Evolutionary conservation across 805 yeast species (phyloP).

Genomic region (Soucietia sequanensis): DNA sequence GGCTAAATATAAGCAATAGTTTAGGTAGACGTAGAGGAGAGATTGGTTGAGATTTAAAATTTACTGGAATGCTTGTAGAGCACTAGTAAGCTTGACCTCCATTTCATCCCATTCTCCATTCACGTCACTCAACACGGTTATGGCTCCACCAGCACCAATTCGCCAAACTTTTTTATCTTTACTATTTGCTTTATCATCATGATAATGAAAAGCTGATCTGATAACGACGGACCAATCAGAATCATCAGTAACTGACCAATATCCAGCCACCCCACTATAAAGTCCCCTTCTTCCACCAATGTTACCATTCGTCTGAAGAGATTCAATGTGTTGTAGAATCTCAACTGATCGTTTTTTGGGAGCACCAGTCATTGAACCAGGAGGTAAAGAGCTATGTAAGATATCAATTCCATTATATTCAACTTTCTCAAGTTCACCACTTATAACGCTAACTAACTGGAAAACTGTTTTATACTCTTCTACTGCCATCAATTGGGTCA

Average conservation of each 20-base stretch:
- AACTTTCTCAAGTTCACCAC: constrained; percentile 48
- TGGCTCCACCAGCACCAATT: constrained; percentile 98
- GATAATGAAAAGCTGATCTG: constrained; percentile 73
- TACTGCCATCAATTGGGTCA: constrained; percentile 79
- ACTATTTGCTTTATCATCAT: constrained; percentile 41
- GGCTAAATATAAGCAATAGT: too few relatives aligned
- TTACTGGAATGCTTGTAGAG: constrained; percentile 63
- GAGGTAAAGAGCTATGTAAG: constrained; percentile 78
- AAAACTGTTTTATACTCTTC: constrained; percentile 91
- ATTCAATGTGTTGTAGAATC: constrained; percentile 61
- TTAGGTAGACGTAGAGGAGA: too few relatives aligned
- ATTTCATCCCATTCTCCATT: constrained; percentile 92
- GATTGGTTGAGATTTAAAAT: too few relatives aligned
- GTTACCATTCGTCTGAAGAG: constrained; percentile 29
- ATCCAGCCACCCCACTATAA: constrained; percentile 94
- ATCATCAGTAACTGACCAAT: constrained; percentile 83
- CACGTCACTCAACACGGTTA: constrained; percentile 81
- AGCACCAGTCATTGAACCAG: constrained; percentile 99
- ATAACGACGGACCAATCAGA: constrained; percentile 97
- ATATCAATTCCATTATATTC: constrained; percentile 72
- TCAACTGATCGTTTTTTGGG: constrained; percentile 94
- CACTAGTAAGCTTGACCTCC: constrained; percentile 76
- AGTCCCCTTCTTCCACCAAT: constrained; percentile 65
- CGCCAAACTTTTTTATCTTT: constrained; percentile 52
- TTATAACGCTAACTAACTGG: constrained; percentile 88